phyloP scores from a whole-genome alignment of 805 yeast species.

The Saccharomyces jurei region DNA sequence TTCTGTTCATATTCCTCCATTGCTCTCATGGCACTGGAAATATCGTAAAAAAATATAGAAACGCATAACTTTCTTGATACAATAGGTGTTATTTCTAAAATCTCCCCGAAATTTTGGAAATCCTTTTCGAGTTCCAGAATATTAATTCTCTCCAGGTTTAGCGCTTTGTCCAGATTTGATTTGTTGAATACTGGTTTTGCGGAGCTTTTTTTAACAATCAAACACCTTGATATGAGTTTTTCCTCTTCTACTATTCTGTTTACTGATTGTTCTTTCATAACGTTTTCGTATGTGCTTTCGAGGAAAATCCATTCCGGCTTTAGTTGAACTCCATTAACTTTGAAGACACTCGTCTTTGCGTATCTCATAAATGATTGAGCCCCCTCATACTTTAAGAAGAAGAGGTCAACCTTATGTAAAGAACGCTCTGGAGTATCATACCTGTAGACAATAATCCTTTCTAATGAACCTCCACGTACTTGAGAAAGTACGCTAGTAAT shows the following conservation, averaged over 20 bases:
- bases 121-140: conserved; percentile 39
- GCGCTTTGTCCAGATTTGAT: conserved; percentile 4
- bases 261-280: conserved; percentile 34
- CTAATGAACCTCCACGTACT: conserved; percentile 64
- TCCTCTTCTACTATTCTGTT: background rate
- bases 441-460: conserved; percentile 34
- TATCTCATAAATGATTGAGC: conserved; percentile 49
- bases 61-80: conserved; percentile 57
- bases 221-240: conserved; percentile 3
- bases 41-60: conserved; percentile 50
- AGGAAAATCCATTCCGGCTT: conserved; percentile 38
- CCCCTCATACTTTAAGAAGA: conserved; percentile 44
- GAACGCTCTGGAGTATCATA: conserved; percentile 6
- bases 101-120: conserved; percentile 48
- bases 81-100: conserved; percentile 58
- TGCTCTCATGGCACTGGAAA: conserved; percentile 52
- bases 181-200: conserved; percentile 17
- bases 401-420: conserved; percentile 36
- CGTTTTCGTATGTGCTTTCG: conserved; percentile 6
- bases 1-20: conserved; percentile 38
- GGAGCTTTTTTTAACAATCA: conserved; percentile 4
- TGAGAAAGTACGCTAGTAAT: conserved; percentile 45
- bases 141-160: conserved; percentile 40
- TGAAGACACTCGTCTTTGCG: conserved; percentile 45
- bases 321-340: conserved; percentile 50